phyloP scores from a whole-genome alignment of 768 basidiomycete species.

The Pisolithus marmoratus region DNA sequence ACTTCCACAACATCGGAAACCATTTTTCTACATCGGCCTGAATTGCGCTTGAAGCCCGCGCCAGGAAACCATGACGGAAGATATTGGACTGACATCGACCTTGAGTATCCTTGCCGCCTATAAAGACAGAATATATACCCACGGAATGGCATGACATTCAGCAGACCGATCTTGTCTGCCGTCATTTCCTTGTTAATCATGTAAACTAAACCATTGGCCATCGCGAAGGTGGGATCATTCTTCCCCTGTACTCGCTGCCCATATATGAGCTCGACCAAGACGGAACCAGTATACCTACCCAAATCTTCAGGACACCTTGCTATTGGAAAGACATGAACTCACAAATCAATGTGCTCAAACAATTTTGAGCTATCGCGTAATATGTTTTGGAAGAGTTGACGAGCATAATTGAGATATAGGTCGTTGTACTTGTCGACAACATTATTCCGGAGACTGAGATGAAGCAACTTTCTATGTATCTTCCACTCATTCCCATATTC shows the following conservation, averaged over 20 bases:
- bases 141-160: slow-evolving; percentile 8
- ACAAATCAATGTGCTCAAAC: slow-evolving; percentile 2
- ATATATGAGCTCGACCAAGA: slow-evolving; percentile 2
- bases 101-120: neutral
- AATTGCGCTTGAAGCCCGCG: slow-evolving; percentile 4
- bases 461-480: slow-evolving; percentile 11
- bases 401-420: neutral
- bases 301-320: neutral
- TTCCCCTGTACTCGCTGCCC: slow-evolving; percentile 1
- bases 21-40: neutral
- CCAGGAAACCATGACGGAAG: slow-evolving; percentile 12
- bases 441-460: slow-evolving; percentile 5
- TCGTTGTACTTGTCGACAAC: slow-evolving; percentile 4
- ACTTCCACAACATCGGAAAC: neutral
- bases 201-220: neutral
- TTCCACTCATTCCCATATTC: slow-evolving; percentile 13
- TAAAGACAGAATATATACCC: neutral
- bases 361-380: neutral
- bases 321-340: neutral
- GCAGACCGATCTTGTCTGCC: slow-evolving; percentile 1
- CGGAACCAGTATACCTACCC: neutral
- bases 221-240: slow-evolving; percentile 3
- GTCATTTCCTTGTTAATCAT: neutral
- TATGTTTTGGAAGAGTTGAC: neutral
- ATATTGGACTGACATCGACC: slow-evolving; percentile 2